Evolutionary conservation across 2,329 filamentous ascomycete genomes (phyloP), one percentile per base, ranked within the genome.

Genomic region (Fusarium avenaceum): DNA sequence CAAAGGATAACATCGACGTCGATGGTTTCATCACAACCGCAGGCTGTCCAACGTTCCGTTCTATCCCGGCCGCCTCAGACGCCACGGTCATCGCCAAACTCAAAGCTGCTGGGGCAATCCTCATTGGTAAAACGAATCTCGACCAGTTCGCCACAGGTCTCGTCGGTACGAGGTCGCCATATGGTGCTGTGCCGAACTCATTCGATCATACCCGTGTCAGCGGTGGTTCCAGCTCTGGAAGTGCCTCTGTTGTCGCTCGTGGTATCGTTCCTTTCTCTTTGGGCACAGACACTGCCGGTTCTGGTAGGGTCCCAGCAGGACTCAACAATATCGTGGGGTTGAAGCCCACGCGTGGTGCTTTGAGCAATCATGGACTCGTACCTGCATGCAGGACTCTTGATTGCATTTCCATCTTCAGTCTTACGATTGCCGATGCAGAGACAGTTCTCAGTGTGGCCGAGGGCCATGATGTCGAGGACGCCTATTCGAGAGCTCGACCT

Each of bases 71-170:
- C 77, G 77, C 76, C 19, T 73, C 78, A 8, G 84, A 83, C 38
- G 82, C 86, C 1, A 76, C 79, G 1, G 82, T 87, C 3, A 81
- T 87, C 10, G 75, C 83, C 8, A 81, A 78, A 24, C 76, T 88
- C 17, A 80, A 86, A 22, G 78, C 80, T 1, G 82, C 84, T 9
- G 87, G 87, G 1, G 88, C 84, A 2, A 76, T 89, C 3, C 81
- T 87, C 32, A 78, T 89, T 30, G 88, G 87, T 10, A 90, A 89
- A 70, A 83, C 83, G 6, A 86, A 85, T 66, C 79, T 90, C 50
- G 88, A 90, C 63, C 87, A 90, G 69, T 82, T 90, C 8, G 88
- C 87, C 2, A 89, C 88, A 1, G 88, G 88, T 0, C 80, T 90
- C 6, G 86, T 85, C 8, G 88, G 88, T 10, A 87, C 86, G 10